phyloP scores from a whole-genome alignment of 768 basidiomycete genomes.

The Podaxis sp. region DNA sequence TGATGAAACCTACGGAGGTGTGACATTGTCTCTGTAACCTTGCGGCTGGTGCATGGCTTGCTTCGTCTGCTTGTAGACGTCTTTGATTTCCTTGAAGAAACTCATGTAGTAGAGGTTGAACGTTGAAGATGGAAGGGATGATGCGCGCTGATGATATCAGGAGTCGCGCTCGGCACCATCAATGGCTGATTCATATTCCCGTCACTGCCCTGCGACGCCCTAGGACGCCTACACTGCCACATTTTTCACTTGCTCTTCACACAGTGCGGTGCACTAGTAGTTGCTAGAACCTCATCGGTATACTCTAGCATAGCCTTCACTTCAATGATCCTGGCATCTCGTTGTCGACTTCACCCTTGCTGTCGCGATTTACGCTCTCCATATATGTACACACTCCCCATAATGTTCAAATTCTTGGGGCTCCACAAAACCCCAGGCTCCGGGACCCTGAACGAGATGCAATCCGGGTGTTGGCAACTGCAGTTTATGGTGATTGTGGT shows the following conservation, averaged over 20 bases:
- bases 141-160: neutral
- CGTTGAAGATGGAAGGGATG: neutral
- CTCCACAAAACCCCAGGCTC: neutral
- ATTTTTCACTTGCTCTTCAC: neutral
- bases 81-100: neutral
- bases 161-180: neutral
- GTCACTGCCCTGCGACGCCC: neutral
- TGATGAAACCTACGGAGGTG: conserved; percentile 1
- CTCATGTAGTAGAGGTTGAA: neutral
- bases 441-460: neutral
- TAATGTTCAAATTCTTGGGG: too few relatives aligned
- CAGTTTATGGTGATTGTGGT: neutral
- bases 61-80: conserved; percentile 2
- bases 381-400: too few relatives aligned
- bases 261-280: neutral
- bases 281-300: too few relatives aligned
- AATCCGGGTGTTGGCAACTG: neutral
- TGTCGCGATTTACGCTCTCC: too few relatives aligned
- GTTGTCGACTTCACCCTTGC: too few relatives aligned
- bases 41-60: neutral
- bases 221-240: neutral
- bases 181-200: neutral
- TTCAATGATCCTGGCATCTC: neutral
- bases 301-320: neutral
- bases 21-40: neutral